phyloP scores from a whole-genome alignment of 352 stramenopile species.

The Phytophthora foliorum region DNA sequence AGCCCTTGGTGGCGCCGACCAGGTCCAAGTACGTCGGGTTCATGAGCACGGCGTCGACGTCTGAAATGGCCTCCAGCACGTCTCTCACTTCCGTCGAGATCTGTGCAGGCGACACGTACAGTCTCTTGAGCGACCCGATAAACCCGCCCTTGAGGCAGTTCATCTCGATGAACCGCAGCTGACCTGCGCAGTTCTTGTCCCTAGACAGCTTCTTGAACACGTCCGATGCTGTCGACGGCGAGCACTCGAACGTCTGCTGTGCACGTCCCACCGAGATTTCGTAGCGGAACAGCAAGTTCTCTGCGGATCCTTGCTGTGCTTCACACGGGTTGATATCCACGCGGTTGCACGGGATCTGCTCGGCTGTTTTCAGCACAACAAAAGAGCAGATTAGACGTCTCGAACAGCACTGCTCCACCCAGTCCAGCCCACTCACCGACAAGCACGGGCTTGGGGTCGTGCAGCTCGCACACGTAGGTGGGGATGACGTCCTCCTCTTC shows the following conservation, averaged over 20 bases:
- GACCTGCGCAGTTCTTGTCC: conserved; percentile 56
- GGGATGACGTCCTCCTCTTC: conserved; percentile 48
- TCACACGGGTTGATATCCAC: conserved; percentile 63
- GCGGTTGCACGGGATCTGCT: conserved; percentile 70
- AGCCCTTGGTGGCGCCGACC: conserved; percentile 64
- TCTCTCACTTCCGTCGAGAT: conserved; percentile 77
- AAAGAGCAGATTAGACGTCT: conserved; percentile 11
- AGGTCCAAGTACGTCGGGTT: conserved; percentile 66
- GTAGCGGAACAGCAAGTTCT: conserved; percentile 59
- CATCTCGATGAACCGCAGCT: conserved; percentile 76
- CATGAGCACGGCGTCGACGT: conserved; percentile 75
- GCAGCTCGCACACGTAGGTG: conserved; percentile 80
- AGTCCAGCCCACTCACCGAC: conserved; percentile 45
- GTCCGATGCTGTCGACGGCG: conserved; percentile 60
- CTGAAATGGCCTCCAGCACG: conserved; percentile 77
- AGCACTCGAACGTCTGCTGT: conserved; percentile 73
- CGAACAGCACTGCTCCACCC: neutral
- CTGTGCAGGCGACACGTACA: conserved; percentile 67
- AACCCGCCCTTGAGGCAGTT: conserved; percentile 74
- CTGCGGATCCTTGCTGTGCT: conserved; percentile 3
- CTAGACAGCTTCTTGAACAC: conserved; percentile 66
- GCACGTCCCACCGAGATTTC: conserved; percentile 70
- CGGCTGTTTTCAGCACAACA: conserved; percentile 46
- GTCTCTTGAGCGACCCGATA: conserved; percentile 65
- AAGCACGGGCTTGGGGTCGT: conserved; percentile 81